These are phyloP conservation scores for Podospora australis DNA, from an alignment of 495 filamentous ascomycete species.

Conservation along the genomic window DNA sequence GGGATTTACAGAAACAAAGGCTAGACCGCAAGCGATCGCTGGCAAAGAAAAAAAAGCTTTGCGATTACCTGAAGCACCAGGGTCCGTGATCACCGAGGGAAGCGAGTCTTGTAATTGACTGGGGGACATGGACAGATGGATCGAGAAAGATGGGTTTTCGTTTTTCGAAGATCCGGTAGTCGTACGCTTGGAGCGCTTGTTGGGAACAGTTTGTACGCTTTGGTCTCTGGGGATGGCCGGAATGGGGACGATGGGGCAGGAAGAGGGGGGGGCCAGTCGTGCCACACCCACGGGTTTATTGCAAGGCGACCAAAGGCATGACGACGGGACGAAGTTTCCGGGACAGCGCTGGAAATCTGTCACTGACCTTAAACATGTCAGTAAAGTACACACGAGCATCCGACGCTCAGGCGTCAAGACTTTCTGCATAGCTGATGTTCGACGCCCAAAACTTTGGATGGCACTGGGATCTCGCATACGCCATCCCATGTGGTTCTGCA, in stretches of 20 bases:
- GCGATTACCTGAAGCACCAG: constrained; percentile 6
- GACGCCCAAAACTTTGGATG: constrained; percentile 21
- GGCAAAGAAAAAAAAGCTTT: constrained; percentile 1
- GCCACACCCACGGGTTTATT: constrained; percentile 19
- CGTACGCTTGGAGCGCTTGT: constrained; percentile 10
- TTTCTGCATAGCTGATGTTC: no score
- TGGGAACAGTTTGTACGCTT: constrained; percentile 14
- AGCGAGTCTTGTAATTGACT: constrained; percentile 21
- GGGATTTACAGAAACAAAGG: constrained; percentile 31
- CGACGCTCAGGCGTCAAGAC: no score
- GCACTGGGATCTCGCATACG: background rate
- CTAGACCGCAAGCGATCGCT: constrained; percentile 26
- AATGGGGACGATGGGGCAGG: constrained; percentile 13
- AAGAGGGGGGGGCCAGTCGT: constrained; percentile 7
- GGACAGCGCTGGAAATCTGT: constrained; percentile 9
- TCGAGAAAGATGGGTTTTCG: constrained; percentile 10
- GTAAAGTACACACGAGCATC: no score
- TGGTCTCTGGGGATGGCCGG: constrained; percentile 12
- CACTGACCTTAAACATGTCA: constrained; percentile 9
- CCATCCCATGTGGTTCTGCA: constrained; percentile 5
- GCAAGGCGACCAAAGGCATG: constrained; percentile 24
- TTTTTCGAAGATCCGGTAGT: constrained; percentile 8
- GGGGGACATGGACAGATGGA: constrained; percentile 24
- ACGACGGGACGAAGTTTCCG: constrained; percentile 25
- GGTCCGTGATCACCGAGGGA: constrained; percentile 23